Percentiles rank a stretch among this genome's conserved stretches.
Conservation (phyloP, 2,329 filamentous ascomycete genomes). For the Pseudogymnoascus sp. region DNA sequence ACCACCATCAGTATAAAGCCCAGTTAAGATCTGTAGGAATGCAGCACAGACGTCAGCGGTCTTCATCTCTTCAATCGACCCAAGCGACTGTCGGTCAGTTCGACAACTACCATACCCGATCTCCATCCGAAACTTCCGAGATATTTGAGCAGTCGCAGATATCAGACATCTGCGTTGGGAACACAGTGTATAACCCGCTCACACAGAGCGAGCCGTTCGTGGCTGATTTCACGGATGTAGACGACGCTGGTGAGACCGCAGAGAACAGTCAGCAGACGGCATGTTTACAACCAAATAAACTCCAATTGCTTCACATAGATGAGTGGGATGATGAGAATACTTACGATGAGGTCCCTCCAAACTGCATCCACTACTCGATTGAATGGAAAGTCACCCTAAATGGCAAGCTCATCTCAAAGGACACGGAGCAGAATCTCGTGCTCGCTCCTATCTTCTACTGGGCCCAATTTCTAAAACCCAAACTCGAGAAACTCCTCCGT, state of each 20-base stretch:
- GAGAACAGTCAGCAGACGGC: not conserved
- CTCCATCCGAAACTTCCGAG: not conserved
- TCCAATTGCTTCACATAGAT: conserved; percentile 11
- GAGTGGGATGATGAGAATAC: conserved; percentile 17
- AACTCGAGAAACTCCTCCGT: too few relatives aligned
- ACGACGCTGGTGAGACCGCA: not conserved
- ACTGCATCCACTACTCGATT: too few relatives aligned
- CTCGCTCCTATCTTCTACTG: too few relatives aligned
- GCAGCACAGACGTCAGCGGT: not conserved
- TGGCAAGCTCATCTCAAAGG: too few relatives aligned
- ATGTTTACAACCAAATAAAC: conserved; percentile 6
- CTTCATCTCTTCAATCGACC: not conserved
- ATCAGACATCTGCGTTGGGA: not conserved
- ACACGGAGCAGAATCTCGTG: too few relatives aligned
- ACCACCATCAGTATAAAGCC: not conserved
- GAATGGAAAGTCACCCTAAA: too few relatives aligned
- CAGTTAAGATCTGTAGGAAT: not conserved
- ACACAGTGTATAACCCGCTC: not conserved
- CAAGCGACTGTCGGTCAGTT: not conserved
- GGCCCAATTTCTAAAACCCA: too few relatives aligned
- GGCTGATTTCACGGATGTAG: not conserved
- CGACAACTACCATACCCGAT: not conserved
- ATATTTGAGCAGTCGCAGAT: conserved; percentile 8
- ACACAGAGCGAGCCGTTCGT: not conserved
- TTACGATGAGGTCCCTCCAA: conserved; percentile 22